Evolutionary conservation across 2,329 filamentous ascomycete genomes (phyloP).

Genomic region (Rhinocladiella similis): DNA sequence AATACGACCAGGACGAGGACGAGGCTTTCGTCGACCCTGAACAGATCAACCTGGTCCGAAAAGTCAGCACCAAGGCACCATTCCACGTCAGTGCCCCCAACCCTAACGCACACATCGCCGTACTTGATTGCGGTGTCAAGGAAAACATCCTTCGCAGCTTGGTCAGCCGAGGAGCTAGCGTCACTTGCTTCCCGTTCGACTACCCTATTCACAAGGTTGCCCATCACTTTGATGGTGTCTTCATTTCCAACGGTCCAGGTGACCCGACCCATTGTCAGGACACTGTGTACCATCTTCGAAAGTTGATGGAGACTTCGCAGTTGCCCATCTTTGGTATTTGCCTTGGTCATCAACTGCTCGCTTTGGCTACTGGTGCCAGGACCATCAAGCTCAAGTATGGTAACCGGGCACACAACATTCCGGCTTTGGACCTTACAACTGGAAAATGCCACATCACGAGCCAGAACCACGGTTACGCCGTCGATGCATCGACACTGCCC

Average conservation of each 20-base stretch:
- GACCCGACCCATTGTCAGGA: conserved; percentile 96
- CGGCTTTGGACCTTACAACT: conserved; percentile 88
- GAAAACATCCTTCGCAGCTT: conserved; percentile 98
- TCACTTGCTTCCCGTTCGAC: conserved; percentile 93
- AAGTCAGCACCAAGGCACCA: conserved; percentile 95
- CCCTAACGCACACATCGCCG: conserved; percentile 84
- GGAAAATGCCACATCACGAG: conserved; percentile 98
- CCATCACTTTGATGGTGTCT: conserved; percentile 96
- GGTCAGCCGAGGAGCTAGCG: conserved; percentile 84
- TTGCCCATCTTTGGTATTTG: conserved; percentile 98
- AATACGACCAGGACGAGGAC: conserved; percentile 98
- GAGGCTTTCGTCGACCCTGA: conserved; percentile 93
- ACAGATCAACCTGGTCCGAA: conserved; percentile 93
- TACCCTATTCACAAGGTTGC: conserved; percentile 98
- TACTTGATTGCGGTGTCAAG: conserved; percentile 98
- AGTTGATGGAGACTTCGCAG: conserved; percentile 86
- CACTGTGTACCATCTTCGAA: conserved; percentile 87
- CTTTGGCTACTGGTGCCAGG: conserved; percentile 80
- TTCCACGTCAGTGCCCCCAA: conserved; percentile 88
- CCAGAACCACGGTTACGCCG: conserved; percentile 97
- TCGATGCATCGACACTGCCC: conserved; percentile 79
- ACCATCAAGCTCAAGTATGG: conserved; percentile 99
- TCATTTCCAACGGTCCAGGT: conserved; percentile 97
- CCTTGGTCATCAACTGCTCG: conserved; percentile 93
- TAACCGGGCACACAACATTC: conserved; percentile 98